These are phyloP conservation scores for Nemophila menziesii DNA, from an alignment of 257 asterid species.

Conservation along the genomic window DNA sequence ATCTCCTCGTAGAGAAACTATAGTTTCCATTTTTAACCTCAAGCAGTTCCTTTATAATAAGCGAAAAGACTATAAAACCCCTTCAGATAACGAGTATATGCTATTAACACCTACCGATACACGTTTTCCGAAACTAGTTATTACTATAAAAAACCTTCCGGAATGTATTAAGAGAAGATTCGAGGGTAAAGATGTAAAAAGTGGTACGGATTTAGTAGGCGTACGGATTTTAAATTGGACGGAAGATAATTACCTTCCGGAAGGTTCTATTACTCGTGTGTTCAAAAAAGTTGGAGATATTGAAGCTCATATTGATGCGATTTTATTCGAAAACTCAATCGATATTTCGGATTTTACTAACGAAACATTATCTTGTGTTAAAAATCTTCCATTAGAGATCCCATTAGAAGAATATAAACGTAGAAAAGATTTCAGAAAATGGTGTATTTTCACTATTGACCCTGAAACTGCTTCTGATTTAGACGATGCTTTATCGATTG, in stretches of 20 bases:
- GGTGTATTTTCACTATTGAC: conserved; percentile 70
- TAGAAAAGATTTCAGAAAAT: conserved; percentile 54
- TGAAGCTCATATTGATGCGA: conserved; percentile 72
- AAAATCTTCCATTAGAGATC: conserved; percentile 47
- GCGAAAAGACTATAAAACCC: conserved; percentile 34
- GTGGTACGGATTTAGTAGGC: conserved; percentile 62
- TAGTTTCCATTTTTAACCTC: conserved; percentile 62
- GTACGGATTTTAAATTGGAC: conserved; percentile 68
- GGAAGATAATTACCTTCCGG: conserved; percentile 58
- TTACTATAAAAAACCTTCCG: conserved; percentile 47
- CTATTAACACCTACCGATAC: conserved; percentile 59
- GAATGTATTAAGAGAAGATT: conserved; percentile 38
- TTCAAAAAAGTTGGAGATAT: conserved; percentile 79
- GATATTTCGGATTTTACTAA: conserved; percentile 56
- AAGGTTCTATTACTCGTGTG: conserved; percentile 34
- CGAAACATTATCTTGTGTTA: conserved; percentile 54
- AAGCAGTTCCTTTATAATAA: conserved; percentile 49
- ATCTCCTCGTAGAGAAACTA: conserved; percentile 42
- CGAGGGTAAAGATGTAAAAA: conserved; percentile 48
- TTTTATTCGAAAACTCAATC: conserved; percentile 62
- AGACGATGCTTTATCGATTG: conserved; percentile 83
- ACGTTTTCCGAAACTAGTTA: conserved; percentile 62
- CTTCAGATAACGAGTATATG: conserved; percentile 31
- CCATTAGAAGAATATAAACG: conserved; percentile 44
- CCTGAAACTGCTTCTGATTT: conserved; percentile 77